Evolutionary conservation across 495 filamentous ascomycete species (phyloP).

Genomic region (Choiromyces venosus): DNA sequence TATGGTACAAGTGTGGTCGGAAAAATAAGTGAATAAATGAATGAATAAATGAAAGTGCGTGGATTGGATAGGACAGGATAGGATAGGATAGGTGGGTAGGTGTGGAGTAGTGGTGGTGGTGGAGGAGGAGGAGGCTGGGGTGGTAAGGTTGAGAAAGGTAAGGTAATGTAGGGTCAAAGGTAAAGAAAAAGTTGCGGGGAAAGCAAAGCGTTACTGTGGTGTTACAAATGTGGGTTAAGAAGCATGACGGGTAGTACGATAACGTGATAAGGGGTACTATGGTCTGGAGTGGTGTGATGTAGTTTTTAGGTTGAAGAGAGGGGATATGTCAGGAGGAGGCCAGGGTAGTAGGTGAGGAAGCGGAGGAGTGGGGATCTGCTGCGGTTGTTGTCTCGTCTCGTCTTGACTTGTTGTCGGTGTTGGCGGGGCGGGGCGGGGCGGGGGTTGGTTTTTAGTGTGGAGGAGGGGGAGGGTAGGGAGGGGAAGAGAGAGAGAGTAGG

Average conservation of each 20-base stretch:
- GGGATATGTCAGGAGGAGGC: too few relatives aligned
- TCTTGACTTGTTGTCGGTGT: background rate
- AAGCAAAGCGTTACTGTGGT: too few relatives aligned
- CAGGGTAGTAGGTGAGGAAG: too few relatives aligned
- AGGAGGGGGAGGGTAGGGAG: background rate
- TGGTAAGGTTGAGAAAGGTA: background rate
- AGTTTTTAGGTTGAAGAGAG: too few relatives aligned
- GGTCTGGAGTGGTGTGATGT: background rate
- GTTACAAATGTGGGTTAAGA: background rate
- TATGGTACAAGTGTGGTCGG: too few relatives aligned
- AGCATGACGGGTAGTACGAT: background rate
- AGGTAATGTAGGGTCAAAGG: background rate
- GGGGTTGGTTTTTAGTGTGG: background rate
- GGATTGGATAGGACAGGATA: background rate
- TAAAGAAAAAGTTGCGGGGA: background rate
- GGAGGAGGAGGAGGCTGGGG: background rate
- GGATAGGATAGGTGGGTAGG: background rate
- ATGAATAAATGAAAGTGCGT: background rate
- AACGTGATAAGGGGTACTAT: background rate
- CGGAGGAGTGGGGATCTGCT: background rate
- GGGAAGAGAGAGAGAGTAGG: background rate
- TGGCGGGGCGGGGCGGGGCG: background rate
- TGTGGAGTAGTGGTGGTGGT: background rate
- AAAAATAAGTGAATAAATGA: background rate
- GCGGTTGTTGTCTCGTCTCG: background rate